Base-by-base conservation (phyloP, 257 asterid genomes). In the Solanum habrochaites region DNA sequence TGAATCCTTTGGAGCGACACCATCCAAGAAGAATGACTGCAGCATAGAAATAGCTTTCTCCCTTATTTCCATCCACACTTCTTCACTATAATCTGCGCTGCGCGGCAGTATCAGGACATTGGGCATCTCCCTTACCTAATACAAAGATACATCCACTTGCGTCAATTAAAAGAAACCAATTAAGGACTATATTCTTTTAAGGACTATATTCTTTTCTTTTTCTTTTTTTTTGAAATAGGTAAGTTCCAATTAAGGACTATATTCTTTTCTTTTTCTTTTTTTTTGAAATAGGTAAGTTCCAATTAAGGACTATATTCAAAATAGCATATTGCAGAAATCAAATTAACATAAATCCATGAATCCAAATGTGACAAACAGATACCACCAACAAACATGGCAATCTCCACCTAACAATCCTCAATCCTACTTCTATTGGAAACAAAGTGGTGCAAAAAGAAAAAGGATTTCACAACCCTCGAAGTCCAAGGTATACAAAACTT, bases 51-150 rank as follows among this genome's bases (percentile, higher is more conserved):
- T 89, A 47, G 98, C 90, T 87, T 96, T 97, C 92, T 97, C 99
- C 92, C 99, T 94, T 85, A 97, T 97, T 93, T 97, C 99, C 95
- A 94, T 93, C 99, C 99, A 97, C 64, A 96, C 99, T 93, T 97
- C 99, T 94, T 97, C 99, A 92, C 99, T 97, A 85, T 95, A 97
- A 92, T 97, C 99, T 29, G 99, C 99, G 91, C 99, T 97, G 43
- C 95, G 96, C 37, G 99, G 99, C 91, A 97, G 99, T 88, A 97
- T 92, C 92, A 97, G 93, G 77, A 96, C 99, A 91, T 97, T 97
- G 91, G 99, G 99, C 99, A 96, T 97, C 95, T 97, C 99, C 91
- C 98, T 90, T 31, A 97, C 91, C 99, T 97, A 93, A 90, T 89
- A 43, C 85, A 81, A 81, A 49, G 6, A 81, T 31, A 49, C 69